These are phyloP conservation scores for Neurospora sp. DNA, from an alignment of 495 filamentous ascomycete genomes.

Conservation along the genomic window DNA sequence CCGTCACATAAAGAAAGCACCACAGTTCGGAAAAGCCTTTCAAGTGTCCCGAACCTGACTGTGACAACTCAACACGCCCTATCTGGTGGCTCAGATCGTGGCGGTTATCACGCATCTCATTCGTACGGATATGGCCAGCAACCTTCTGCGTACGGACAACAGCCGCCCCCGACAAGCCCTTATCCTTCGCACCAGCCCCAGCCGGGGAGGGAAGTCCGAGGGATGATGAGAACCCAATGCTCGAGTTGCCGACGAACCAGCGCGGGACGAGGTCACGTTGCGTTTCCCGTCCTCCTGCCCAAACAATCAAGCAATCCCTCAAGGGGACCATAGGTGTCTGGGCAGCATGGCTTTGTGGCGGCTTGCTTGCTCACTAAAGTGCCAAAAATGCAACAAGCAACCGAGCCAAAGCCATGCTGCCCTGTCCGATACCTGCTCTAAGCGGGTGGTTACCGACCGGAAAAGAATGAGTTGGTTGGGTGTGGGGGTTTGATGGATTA, in stretches of 20 bases:
- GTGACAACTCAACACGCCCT: too few species aligned
- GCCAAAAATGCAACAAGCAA: slow-evolving; percentile 42
- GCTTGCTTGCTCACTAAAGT: slow-evolving; percentile 40
- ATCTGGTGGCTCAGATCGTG: too few species aligned
- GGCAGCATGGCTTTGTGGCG: slow-evolving; percentile 38
- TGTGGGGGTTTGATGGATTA: neutral
- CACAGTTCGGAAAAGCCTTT: too few species aligned
- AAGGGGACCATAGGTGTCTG: neutral
- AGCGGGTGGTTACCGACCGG: slow-evolving; percentile 5
- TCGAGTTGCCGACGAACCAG: neutral
- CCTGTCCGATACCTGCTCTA: slow-evolving; percentile 4
- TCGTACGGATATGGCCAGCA: slow-evolving; percentile 11
- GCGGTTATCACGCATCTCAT: too few species aligned
- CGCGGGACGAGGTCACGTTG: neutral
- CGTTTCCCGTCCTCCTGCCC: too few species aligned
- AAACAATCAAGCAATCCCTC: too few species aligned
- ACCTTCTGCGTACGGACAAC: slow-evolving; percentile 14
- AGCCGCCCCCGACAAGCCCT: slow-evolving; percentile 10
- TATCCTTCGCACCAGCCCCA: slow-evolving; percentile 14
- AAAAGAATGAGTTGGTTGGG: slow-evolving; percentile 39
- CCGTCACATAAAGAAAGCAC: too few species aligned
- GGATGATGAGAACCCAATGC: neutral
- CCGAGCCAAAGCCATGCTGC: neutral
- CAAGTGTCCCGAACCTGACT: too few species aligned
- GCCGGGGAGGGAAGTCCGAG: neutral